These are phyloP conservation scores for Chrysochromulina tobinii DNA, from an alignment of 78 protist species.

Conservation along the genomic window DNA sequence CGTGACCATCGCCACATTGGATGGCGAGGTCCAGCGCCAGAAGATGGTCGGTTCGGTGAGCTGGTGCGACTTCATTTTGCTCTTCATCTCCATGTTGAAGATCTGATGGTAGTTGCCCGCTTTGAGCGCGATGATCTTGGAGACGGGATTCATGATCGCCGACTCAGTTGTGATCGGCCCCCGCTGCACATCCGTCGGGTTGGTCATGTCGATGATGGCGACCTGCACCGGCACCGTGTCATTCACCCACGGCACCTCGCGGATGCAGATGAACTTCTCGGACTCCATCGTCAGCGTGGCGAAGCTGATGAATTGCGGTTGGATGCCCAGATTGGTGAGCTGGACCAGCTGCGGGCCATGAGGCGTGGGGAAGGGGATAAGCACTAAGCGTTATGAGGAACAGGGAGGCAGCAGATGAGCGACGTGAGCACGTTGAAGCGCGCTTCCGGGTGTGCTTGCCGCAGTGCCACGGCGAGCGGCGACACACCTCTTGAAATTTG, in stretches of 20 bases:
- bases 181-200: slow-evolving; percentile 69
- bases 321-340: slow-evolving; percentile 33
- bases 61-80: slow-evolving; percentile 77
- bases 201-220: slow-evolving; percentile 78
- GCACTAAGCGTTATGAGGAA: too few species aligned
- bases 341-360: background rate
- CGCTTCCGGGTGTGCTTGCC: too few species aligned
- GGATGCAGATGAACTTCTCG: slow-evolving; percentile 91
- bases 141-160: slow-evolving; percentile 95
- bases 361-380: too few species aligned
- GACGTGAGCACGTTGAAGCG: too few species aligned
- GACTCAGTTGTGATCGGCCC: slow-evolving; percentile 90
- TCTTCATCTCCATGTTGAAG: slow-evolving; percentile 89
- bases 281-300: slow-evolving; percentile 90
- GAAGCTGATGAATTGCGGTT: slow-evolving; percentile 74
- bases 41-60: slow-evolving; percentile 84
- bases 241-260: slow-evolving; percentile 83
- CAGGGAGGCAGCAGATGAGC: too few species aligned
- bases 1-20: slow-evolving; percentile 93
- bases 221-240: slow-evolving; percentile 70
- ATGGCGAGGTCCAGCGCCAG: slow-evolving; percentile 94
- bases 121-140: slow-evolving; percentile 91
- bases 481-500: too few species aligned
- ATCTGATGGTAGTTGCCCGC: slow-evolving; percentile 89
- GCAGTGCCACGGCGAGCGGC: too few species aligned